Conservation (phyloP, 805 yeast genomes). For the Candida piceae region DNA sequence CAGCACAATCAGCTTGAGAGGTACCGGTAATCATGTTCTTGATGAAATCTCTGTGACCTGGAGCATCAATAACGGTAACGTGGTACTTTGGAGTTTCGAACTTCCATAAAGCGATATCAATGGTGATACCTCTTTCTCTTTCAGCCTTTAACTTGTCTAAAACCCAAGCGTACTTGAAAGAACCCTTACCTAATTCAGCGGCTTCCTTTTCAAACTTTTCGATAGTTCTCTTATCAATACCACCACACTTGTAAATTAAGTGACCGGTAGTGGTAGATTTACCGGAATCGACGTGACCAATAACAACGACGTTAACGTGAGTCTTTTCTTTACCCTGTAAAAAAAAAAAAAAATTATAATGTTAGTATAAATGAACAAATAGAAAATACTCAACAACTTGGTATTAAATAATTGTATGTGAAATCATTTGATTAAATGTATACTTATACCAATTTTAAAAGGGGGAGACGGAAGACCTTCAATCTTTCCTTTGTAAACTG, state of each 20-base stretch:
- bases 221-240: constrained; percentile 97
- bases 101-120: constrained; percentile 89
- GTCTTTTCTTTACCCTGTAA: constrained; percentile 86
- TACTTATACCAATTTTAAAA: too few species aligned
- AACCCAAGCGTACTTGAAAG: constrained; percentile 98
- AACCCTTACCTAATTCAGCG: constrained; percentile 95
- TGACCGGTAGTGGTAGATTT: constrained; percentile 99
- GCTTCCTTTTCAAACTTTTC: constrained; percentile 98
- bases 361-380: neutral
- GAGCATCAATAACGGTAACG: constrained; percentile 91
- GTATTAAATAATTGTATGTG: too few species aligned
- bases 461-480: too few species aligned
- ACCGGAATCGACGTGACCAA: constrained; percentile 99
- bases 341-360: neutral
- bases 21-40: constrained; percentile 96
- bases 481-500: too few species aligned
- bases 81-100: constrained; percentile 87
- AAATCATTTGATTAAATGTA: too few species aligned
- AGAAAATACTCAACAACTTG: too few species aligned
- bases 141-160: constrained; percentile 94
- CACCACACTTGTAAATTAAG: constrained; percentile 99
- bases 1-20: constrained; percentile 90
- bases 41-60: constrained; percentile 96
- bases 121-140: constrained; percentile 96
- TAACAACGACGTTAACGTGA: constrained; percentile 99